phyloP scores from a whole-genome alignment of 495 filamentous ascomycete genomes.

The Penicillium egyptiacum region DNA sequence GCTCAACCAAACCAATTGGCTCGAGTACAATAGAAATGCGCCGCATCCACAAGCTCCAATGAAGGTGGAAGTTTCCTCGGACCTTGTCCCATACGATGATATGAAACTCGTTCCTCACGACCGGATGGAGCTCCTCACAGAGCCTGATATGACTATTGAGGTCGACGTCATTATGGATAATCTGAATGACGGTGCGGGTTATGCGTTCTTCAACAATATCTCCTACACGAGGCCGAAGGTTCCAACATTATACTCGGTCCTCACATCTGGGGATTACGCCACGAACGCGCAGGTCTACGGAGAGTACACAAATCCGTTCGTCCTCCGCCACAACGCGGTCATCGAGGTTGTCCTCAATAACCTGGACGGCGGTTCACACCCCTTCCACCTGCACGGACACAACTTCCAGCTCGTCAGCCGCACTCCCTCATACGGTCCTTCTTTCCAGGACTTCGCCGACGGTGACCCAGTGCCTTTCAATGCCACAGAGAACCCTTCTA shows the following conservation, averaged over 20 bases:
- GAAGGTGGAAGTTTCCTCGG: slow-evolving; percentile 44
- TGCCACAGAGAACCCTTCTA: slow-evolving; percentile 33
- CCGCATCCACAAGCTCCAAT: slow-evolving; percentile 53
- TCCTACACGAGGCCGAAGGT: slow-evolving; percentile 74
- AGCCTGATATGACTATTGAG: slow-evolving; percentile 31
- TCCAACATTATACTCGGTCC: slow-evolving; percentile 73
- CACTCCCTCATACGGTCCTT: slow-evolving; percentile 37
- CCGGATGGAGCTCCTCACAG: slow-evolving; percentile 16
- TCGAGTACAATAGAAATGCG: slow-evolving; percentile 64
- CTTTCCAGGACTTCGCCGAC: slow-evolving; percentile 36
- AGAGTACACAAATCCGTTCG: slow-evolving; percentile 62
- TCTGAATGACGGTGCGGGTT: slow-evolving; percentile 32
- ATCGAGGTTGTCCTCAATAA: slow-evolving; percentile 85
- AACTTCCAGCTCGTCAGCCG: slow-evolving; percentile 71
- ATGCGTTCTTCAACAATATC: slow-evolving; percentile 79
- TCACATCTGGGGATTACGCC: slow-evolving; percentile 61
- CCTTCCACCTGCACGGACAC: slow-evolving; percentile 89
- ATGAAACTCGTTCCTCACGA: slow-evolving; percentile 50
- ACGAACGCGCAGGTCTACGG: slow-evolving; percentile 71
- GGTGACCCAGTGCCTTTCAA: slow-evolving; percentile 44
- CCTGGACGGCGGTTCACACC: slow-evolving; percentile 68
- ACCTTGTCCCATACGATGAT: slow-evolving; percentile 50
- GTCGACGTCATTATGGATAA: slow-evolving; percentile 51
- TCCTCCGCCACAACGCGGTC: slow-evolving; percentile 65
- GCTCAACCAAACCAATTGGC: slow-evolving; percentile 76